phyloP scores from a whole-genome alignment of 2,329 filamentous ascomycete genomes.

The Catunica adiposa region DNA sequence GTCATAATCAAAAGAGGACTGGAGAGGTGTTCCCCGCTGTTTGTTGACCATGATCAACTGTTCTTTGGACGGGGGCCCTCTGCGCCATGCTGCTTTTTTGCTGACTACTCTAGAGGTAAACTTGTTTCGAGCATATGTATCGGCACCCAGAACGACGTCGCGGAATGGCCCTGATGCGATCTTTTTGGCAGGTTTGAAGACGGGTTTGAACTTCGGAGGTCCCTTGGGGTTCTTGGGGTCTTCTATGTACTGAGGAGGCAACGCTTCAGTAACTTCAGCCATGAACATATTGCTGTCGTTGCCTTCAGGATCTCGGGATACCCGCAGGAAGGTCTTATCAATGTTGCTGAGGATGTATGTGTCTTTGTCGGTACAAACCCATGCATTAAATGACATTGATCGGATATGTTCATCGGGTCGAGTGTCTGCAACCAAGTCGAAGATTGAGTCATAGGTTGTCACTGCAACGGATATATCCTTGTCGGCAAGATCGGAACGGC shows the following conservation, averaged over 20 bases:
- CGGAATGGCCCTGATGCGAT: slow-evolving; percentile 50
- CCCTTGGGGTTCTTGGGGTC: slow-evolving; percentile 32
- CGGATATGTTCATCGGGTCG: slow-evolving; percentile 66
- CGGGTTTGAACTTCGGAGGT: slow-evolving; percentile 25
- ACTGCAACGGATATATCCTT: slow-evolving; percentile 44
- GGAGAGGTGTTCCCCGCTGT: slow-evolving; percentile 29
- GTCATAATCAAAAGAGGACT: not conserved
- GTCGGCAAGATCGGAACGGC: not conserved
- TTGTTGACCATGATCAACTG: slow-evolving; percentile 59
- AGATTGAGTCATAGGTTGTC: slow-evolving; percentile 81
- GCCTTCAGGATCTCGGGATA: slow-evolving; percentile 23
- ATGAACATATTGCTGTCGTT: not conserved
- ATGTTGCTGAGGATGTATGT: slow-evolving; percentile 55
- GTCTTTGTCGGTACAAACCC: slow-evolving; percentile 61
- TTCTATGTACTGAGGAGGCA: slow-evolving; percentile 18
- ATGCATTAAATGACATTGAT: slow-evolving; percentile 55
- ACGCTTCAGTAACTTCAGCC: not conserved
- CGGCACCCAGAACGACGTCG: slow-evolving; percentile 67
- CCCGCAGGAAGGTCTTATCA: slow-evolving; percentile 42
- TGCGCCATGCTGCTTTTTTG: slow-evolving; percentile 53
- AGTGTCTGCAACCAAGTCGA: slow-evolving; percentile 73
- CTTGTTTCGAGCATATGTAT: slow-evolving; percentile 53
- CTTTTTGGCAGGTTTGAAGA: slow-evolving; percentile 44
- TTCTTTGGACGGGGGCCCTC: slow-evolving; percentile 41
- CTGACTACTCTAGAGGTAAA: slow-evolving; percentile 54